Evolutionary conservation across 331 rosid genomes (phyloP).

Genomic region (Pyrus hybrid): DNA sequence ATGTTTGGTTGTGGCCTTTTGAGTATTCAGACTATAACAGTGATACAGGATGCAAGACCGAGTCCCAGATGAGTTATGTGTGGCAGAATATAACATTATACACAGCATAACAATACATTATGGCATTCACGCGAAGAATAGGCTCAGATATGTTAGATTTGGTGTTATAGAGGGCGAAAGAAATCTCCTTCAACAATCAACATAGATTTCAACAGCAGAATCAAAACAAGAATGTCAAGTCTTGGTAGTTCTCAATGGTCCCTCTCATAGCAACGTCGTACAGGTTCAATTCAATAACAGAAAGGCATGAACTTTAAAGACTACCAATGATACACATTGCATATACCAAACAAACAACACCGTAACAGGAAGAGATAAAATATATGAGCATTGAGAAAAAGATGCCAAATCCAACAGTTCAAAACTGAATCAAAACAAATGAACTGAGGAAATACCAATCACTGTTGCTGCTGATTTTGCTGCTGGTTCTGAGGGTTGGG

Average conservation of each 20-base stretch:
- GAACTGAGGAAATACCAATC: conserved; percentile 13
- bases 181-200: not conserved
- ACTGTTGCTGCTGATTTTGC: conserved; percentile 64
- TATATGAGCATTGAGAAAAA: not conserved
- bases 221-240: not conserved
- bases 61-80: not conserved
- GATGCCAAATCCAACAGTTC: not conserved
- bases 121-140: not conserved
- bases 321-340: not conserved
- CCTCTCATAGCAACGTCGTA: not conserved
- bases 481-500: conserved; percentile 76
- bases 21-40: not conserved
- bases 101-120: not conserved
- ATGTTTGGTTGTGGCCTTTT: not conserved
- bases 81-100: not conserved
- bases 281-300: not conserved
- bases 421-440: not conserved
- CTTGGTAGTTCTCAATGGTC: not conserved
- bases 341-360: not conserved
- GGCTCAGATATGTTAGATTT: not conserved
- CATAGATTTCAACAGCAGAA: not conserved
- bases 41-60: not conserved
- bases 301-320: not conserved
- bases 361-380: not conserved
- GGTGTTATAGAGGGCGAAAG: not conserved